Base-by-base conservation (phyloP, 2,329 filamentous ascomycete genomes). In the Botrytis byssoidea region DNA sequence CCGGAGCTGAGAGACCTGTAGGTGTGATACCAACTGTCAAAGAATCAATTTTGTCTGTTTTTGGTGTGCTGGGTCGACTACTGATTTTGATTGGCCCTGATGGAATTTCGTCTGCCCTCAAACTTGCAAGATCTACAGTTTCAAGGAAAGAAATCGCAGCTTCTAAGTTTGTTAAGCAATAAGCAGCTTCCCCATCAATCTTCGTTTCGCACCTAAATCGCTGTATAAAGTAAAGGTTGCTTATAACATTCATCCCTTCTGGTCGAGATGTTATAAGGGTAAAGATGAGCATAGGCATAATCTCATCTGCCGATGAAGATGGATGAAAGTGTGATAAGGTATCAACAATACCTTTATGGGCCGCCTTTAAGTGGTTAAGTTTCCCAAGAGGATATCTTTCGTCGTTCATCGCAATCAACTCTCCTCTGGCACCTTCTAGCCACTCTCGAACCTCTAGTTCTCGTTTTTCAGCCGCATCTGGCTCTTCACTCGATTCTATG, bases 231-330 rank as follows among this genome's bases (percentile, higher is more conserved):
- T 92, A 90, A n/a, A 97, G 86, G 81, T 99, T 97, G 85, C 95
- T 98, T 80, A 97, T 94, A 72, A 95, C 92, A 81, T 95, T 93
- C 66, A 98, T 91, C 48, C 91, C 89, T 82, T 96, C 93, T 0
- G 95, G 92, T 0, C 94, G 92, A 63, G 95, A 91, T 4, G 94
- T 98, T 81, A 99, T 97, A 74, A 99, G 88, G 0, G 94, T 93
- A 84, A 97, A 99, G 75, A 99, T 99, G 76, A 99, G 87, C 82
- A 97, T 97, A 0, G 96, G 96, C 82, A 99, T 90, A 72, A 99
- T 97, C 83, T 98, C 96, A 81, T 99, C 96, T 4, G 96, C 96
- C 1, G 96, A 98, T 0, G 96, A 97, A 0, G 95, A 90, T 29
- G 88, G 89, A 75, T 90, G 89, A 74, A 91, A 90, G 77, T 89